A percentile compares a stretch with the other conserved stretches of the same genome.
These are phyloP conservation scores for Quercus wislizeni DNA, from an alignment of 306 rosid species.

Conservation along the genomic window DNA sequence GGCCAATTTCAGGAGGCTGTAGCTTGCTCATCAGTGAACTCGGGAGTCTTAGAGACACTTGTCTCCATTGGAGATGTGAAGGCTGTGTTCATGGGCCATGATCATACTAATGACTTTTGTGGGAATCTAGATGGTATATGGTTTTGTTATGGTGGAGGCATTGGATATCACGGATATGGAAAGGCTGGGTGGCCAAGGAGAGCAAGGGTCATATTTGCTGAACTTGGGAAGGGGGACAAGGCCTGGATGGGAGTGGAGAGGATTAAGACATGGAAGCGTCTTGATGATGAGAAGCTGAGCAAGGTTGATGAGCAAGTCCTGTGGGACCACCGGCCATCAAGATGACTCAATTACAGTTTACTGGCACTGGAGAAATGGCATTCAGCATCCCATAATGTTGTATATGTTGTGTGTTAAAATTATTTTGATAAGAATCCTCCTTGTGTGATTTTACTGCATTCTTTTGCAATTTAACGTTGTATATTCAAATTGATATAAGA, in stretches of 20 bases:
- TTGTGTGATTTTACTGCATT: neutral
- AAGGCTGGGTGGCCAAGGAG: conserved; percentile 79
- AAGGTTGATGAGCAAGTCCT: conserved; percentile 76
- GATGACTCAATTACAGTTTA: conserved; percentile 2
- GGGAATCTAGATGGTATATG: conserved; percentile 77
- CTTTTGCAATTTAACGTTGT: neutral
- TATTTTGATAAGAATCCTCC: neutral
- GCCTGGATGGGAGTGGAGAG: conserved; percentile 64
- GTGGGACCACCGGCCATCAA: conserved; percentile 38
- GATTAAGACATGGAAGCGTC: conserved; percentile 88
- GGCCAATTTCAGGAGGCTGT: conserved; percentile 79
- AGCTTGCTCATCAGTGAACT: conserved; percentile 72
- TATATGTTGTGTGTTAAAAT: neutral
- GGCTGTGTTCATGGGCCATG: conserved; percentile 93
- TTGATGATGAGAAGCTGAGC: conserved; percentile 68
- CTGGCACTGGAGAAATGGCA: neutral
- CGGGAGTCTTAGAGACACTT: conserved; percentile 66
- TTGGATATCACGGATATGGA: conserved; percentile 92
- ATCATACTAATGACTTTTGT: conserved; percentile 83
- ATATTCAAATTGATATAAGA: neutral
- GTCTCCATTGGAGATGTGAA: conserved; percentile 77
- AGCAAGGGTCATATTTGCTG: conserved; percentile 67
- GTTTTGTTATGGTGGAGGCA: conserved; percentile 98
- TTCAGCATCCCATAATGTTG: neutral
- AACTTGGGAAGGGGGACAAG: conserved; percentile 55